phyloP scores from a whole-genome alignment of 306 rosid genomes.

The Quercus engelmannii region DNA sequence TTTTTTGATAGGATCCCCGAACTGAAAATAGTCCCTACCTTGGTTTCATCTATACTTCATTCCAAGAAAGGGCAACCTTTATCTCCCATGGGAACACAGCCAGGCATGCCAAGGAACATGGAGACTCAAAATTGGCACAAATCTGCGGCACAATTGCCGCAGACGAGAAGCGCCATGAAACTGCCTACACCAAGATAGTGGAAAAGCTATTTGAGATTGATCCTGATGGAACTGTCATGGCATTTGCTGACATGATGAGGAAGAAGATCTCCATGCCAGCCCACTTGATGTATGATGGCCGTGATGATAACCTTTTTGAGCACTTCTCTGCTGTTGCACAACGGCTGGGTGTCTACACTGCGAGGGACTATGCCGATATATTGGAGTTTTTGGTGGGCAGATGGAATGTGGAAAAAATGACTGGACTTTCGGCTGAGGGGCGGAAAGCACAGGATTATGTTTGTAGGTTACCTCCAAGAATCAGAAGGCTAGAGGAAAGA shows the following conservation, averaged over 20 bases:
- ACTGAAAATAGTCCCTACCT: constrained; percentile 90
- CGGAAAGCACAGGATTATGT: constrained; percentile 82
- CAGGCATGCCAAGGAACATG: constrained; percentile 77
- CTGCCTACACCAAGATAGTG: constrained; percentile 84
- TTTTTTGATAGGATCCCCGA: constrained; percentile 61
- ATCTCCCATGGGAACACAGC: constrained; percentile 97
- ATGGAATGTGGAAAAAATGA: constrained; percentile 72
- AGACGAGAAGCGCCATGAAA: constrained; percentile 91
- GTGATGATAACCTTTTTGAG: constrained; percentile 64
- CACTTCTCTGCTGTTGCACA: constrained; percentile 80
- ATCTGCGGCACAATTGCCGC: constrained; percentile 85
- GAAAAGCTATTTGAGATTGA: constrained; percentile 87
- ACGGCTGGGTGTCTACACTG: constrained; percentile 82
- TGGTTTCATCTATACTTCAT: constrained; percentile 86
- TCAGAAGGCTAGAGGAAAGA: constrained; percentile 83
- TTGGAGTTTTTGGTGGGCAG: constrained; percentile 81
- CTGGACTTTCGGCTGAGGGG: constrained; percentile 73
- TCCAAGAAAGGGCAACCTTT: constrained; percentile 93
- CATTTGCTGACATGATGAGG: constrained; percentile 96
- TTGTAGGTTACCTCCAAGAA: constrained; percentile 75
- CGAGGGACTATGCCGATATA: constrained; percentile 87
- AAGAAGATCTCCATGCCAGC: constrained; percentile 92
- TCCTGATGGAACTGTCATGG: constrained; percentile 67
- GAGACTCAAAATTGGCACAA: constrained; percentile 84
- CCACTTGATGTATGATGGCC: constrained; percentile 88